Percentiles rank a stretch among this genome's conserved stretches.
Conservation (phyloP, 345 rosid species). For the Lepidium aucheri region DNA sequence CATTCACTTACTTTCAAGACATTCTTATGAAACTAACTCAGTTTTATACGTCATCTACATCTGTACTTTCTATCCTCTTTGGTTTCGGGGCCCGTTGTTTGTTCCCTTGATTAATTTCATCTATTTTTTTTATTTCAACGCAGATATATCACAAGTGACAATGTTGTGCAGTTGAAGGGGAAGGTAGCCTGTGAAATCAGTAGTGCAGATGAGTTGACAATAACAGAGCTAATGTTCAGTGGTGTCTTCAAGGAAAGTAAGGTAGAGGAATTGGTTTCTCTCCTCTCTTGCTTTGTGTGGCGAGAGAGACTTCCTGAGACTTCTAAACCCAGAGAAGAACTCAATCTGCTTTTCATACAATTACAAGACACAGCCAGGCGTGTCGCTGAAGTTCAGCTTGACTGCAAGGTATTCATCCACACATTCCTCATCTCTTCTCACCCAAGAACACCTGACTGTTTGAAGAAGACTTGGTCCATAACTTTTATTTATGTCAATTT, state of each 20-base stretch:
- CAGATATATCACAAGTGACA: conserved; percentile 67
- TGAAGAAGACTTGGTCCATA: conserved; percentile 2
- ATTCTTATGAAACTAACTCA: neutral
- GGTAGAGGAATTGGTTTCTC: conserved; percentile 89
- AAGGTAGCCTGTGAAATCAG: conserved; percentile 92
- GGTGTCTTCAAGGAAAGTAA: conserved; percentile 77
- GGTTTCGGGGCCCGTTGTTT: neutral
- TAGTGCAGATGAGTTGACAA: conserved; percentile 90
- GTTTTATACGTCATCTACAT: neutral
- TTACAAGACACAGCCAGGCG: conserved; percentile 83
- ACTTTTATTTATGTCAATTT: neutral
- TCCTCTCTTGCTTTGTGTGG: conserved; percentile 98
- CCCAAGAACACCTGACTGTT: no score
- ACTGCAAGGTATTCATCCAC: conserved; percentile 66
- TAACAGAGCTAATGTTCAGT: conserved; percentile 90
- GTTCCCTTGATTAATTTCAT: neutral
- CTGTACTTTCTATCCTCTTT: neutral
- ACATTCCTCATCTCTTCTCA: neutral
- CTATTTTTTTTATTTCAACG: conserved; percentile 1
- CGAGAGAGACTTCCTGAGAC: conserved; percentile 89
- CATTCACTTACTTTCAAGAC: neutral
- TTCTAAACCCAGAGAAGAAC: conserved; percentile 88
- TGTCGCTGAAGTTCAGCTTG: conserved; percentile 86
- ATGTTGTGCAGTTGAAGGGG: conserved; percentile 77
- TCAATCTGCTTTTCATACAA: conserved; percentile 76